A percentile compares a stretch with the other conserved stretches of the same genome.
Conservation (phyloP, 1,284 basidiomycete genomes). For the Cutaneotrichosporon dermatis region DNA sequence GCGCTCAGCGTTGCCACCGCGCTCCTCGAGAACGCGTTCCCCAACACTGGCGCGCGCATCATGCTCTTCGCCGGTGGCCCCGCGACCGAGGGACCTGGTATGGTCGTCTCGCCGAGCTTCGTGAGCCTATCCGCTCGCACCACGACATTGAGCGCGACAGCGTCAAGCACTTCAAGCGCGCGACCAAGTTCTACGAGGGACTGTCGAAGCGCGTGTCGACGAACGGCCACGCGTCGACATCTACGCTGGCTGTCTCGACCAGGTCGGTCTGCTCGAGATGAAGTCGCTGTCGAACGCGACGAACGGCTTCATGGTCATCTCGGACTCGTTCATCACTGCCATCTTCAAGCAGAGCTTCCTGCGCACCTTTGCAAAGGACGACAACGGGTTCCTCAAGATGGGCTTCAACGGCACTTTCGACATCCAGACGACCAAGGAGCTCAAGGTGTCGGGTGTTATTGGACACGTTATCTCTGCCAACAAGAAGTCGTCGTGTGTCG, state of each 20-base stretch:
- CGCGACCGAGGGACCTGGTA: conserved; percentile 93
- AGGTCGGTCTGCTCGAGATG: conserved; percentile 97
- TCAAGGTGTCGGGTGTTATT: conserved; percentile 96
- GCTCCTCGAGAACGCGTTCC: conserved; percentile 68
- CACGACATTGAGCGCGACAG: conserved; percentile 98
- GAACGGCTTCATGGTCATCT: conserved; percentile 92
- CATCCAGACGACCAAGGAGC: conserved; percentile 96
- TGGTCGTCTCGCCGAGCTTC: conserved; percentile 92
- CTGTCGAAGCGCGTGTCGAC: conserved; percentile 89
- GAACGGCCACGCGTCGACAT: conserved; percentile 95
- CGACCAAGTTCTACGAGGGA: conserved; percentile 94
- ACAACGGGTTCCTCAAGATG: conserved; percentile 89
- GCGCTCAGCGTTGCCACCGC: conserved; percentile 92
- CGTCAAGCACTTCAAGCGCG: conserved; percentile 96
- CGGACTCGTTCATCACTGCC: conserved; percentile 95
- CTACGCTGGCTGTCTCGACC: conserved; percentile 96
- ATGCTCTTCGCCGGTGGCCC: conserved; percentile 97
- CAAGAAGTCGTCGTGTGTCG: conserved; percentile 94
- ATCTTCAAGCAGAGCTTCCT: conserved; percentile 99
- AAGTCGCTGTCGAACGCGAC: conserved; percentile 91
- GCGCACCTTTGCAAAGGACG: conserved; percentile 89
- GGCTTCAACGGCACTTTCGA: conserved; percentile 99
- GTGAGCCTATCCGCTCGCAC: conserved; percentile 96
- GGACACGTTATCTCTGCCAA: conserved; percentile 95
- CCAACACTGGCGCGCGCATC: conserved; percentile 91